A percentile compares a stretch with the other conserved stretches of the same genome.
Evolutionary conservation across 1,139 yeast species (phyloP).

Genomic region (Magnusiomyces tetraspermus): DNA sequence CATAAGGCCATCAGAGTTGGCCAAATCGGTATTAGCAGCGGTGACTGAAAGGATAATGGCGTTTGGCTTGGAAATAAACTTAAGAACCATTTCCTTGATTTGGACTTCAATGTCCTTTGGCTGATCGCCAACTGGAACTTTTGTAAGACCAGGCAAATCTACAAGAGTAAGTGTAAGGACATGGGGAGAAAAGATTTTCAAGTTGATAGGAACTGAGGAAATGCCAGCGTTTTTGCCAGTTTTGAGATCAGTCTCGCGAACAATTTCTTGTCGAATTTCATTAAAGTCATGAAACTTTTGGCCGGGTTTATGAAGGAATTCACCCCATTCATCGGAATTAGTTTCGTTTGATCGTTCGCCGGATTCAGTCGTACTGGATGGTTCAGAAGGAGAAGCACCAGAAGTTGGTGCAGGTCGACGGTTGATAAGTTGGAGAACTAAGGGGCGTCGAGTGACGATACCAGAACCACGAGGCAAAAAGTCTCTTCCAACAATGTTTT

Average conservation of each 20-base stretch:
- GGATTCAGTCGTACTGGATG: neutral
- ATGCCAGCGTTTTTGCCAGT: slow-evolving; percentile 92
- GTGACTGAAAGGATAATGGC: slow-evolving; percentile 93
- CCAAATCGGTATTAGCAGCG: slow-evolving; percentile 95
- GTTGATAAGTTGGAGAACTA: slow-evolving; percentile 73
- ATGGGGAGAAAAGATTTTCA: slow-evolving; percentile 91
- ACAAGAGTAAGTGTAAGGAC: slow-evolving; percentile 94
- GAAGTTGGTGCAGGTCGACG: slow-evolving; percentile 52
- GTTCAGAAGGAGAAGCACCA: slow-evolving; percentile 42
- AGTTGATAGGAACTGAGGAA: slow-evolving; percentile 83
- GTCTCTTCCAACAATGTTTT: slow-evolving; percentile 93
- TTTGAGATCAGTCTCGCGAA: slow-evolving; percentile 84
- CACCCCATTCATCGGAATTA: slow-evolving; percentile 74
- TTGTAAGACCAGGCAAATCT: slow-evolving; percentile 95
- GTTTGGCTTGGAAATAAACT: slow-evolving; percentile 89
- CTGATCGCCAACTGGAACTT: slow-evolving; percentile 99
- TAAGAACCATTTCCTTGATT: slow-evolving; percentile 88
- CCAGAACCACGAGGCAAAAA: slow-evolving; percentile 94
- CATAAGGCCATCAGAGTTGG: slow-evolving; percentile 93
- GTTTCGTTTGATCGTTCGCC: slow-evolving; percentile 6
- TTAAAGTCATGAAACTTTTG: slow-evolving; percentile 83
- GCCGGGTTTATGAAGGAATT: slow-evolving; percentile 84
- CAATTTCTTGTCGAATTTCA: slow-evolving; percentile 84
- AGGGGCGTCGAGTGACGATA: slow-evolving; percentile 88
- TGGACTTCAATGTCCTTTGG: slow-evolving; percentile 95